Conservation (phyloP, 2,329 filamentous ascomycete genomes). For the Fusarium devonianum region DNA sequence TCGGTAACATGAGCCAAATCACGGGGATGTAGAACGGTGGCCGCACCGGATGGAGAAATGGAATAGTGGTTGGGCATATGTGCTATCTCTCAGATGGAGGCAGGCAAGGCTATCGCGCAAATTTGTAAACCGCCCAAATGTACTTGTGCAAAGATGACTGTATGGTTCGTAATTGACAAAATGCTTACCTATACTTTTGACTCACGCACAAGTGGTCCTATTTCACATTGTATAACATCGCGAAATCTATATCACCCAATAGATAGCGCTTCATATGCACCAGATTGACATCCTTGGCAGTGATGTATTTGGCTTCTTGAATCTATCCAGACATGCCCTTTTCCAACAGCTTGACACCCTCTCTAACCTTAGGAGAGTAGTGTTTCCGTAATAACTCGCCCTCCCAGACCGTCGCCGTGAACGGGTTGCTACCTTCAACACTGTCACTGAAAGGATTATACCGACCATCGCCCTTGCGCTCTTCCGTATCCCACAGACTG, state of each 20-base stretch:
- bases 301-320: constrained; percentile 9
- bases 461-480: constrained; percentile 87
- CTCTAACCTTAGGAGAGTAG: constrained; percentile 85
- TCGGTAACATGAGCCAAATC: no score
- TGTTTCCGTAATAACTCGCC: constrained; percentile 85
- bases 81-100: no score
- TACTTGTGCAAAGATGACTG: constrained; percentile 3
- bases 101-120: no score
- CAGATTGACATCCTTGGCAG: neutral
- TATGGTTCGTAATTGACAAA: no score
- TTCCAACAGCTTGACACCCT: constrained; percentile 74
- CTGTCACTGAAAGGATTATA: constrained; percentile 77
- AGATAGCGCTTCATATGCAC: neutral
- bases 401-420: constrained; percentile 91
- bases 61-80: no score
- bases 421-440: constrained; percentile 88
- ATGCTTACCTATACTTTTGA: no score
- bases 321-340: constrained; percentile 61
- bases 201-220: no score
- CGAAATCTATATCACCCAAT: no score
- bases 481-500: constrained; percentile 93
- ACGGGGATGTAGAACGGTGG: no score
- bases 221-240: neutral
- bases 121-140: no score
- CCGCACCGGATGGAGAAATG: no score